phyloP scores from a whole-genome alignment of 169 alveolate genomes.

The Plasmodium ovale region DNA sequence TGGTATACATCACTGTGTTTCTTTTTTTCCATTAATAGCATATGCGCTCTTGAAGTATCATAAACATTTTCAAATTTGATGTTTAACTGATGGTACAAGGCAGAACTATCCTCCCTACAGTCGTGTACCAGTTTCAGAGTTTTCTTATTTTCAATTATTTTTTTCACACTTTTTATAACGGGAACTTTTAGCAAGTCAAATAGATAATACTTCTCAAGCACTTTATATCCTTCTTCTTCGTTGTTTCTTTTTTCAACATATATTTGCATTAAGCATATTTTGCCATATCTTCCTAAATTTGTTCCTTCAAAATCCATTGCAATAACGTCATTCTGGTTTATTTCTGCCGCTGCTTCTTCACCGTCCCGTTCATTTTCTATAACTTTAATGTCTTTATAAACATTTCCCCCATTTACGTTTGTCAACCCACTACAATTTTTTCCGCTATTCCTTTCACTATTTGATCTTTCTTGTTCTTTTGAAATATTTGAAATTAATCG shows the following conservation, averaged over 20 bases:
- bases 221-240: neutral
- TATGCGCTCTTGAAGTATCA: slow-evolving; percentile 81
- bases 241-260: slow-evolving; percentile 27
- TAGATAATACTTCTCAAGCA: slow-evolving; percentile 44
- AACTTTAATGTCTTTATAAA: slow-evolving; percentile 54
- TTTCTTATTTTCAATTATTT: slow-evolving; percentile 78
- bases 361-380: slow-evolving; percentile 71
- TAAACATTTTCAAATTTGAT: slow-evolving; percentile 79
- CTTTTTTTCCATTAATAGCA: slow-evolving; percentile 59
- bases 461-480: slow-evolving; percentile 4
- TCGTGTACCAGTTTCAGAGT: slow-evolving; percentile 74
- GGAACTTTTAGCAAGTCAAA: slow-evolving; percentile 31
- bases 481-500: slow-evolving; percentile 42
- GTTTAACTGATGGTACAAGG: slow-evolving; percentile 81
- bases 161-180: slow-evolving; percentile 61
- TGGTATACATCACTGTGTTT: slow-evolving; percentile 54
- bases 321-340: slow-evolving; percentile 69
- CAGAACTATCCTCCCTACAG: slow-evolving; percentile 83
- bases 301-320: slow-evolving; percentile 84
- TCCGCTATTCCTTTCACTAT: neutral
- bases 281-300: slow-evolving; percentile 83
- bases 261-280: slow-evolving; percentile 78
- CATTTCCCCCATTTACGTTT: neutral
- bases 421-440: neutral
- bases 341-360: slow-evolving; percentile 73